Conservation (phyloP, 176 grass and related monocot genomes). For the Carex pumila region DNA sequence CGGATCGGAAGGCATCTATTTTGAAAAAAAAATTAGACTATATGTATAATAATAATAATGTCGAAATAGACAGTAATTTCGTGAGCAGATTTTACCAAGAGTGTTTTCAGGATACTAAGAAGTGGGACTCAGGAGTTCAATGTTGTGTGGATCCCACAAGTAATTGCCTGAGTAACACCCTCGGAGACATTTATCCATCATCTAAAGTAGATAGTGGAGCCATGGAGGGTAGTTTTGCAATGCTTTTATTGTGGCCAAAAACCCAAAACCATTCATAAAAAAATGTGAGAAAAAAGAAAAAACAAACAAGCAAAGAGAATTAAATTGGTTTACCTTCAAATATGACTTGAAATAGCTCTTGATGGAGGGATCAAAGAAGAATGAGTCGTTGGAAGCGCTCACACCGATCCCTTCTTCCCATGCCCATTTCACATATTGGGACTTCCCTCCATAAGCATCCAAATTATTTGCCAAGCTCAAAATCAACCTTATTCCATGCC, state of each 20-base stretch:
- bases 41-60: no score
- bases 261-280: background rate
- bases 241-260: background rate
- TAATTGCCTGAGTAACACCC: background rate
- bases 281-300: background rate
- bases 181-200: background rate
- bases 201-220: background rate
- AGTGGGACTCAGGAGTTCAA: background rate
- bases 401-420: constrained; percentile 81
- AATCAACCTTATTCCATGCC: constrained; percentile 59
- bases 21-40: no score
- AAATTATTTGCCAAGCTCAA: constrained; percentile 83
- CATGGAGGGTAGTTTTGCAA: background rate
- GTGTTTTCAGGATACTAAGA: background rate
- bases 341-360: constrained; percentile 90
- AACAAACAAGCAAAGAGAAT: background rate
- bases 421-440: constrained; percentile 94
- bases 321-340: constrained; percentile 45
- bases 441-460: constrained; percentile 87
- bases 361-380: constrained; percentile 89
- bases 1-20: no score
- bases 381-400: constrained; percentile 89
- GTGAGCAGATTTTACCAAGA: background rate
- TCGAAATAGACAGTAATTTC: background rate
- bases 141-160: background rate